Conservation (phyloP, 108 stramenopile species). For the Cyclotella choctawhatcheeana region DNA sequence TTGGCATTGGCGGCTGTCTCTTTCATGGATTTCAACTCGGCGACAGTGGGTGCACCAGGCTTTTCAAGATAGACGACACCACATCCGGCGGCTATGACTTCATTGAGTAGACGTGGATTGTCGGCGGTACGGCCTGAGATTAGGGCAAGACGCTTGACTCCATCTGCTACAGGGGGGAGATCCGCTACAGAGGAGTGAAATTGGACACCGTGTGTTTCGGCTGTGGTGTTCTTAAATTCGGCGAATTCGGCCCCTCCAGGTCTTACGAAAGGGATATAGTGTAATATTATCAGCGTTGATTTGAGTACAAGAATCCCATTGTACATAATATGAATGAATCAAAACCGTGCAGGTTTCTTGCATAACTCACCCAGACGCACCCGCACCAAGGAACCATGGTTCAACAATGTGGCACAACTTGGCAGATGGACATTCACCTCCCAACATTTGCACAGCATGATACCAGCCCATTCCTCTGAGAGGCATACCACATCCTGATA, state of each 20-base stretch:
- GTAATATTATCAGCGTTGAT: no score
- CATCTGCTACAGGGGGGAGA: conserved; percentile 71
- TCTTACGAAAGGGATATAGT: conserved; percentile 30
- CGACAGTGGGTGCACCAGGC: conserved; percentile 85
- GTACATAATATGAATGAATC: neutral
- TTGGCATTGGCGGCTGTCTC: conserved; percentile 70
- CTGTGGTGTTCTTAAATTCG: conserved; percentile 67
- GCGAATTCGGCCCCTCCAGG: conserved; percentile 87
- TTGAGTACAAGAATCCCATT: no score
- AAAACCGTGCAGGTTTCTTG: neutral
- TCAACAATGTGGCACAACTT: conserved; percentile 88
- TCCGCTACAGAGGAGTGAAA: conserved; percentile 77
- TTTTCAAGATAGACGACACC: conserved; percentile 89
- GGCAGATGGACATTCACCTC: conserved; percentile 79
- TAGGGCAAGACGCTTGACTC: conserved; percentile 81
- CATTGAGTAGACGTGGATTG: conserved; percentile 79
- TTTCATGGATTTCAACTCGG: conserved; percentile 83
- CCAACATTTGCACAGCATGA: conserved; percentile 88
- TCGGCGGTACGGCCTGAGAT: conserved; percentile 91
- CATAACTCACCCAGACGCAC: conserved; percentile 37
- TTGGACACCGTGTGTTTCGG: conserved; percentile 64
- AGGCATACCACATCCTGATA: conserved; percentile 50
- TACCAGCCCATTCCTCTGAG: conserved; percentile 86
- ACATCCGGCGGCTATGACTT: conserved; percentile 74
- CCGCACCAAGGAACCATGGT: conserved; percentile 91